phyloP scores from a whole-genome alignment of 768 basidiomycete genomes.

The Auriculariales sp. region DNA sequence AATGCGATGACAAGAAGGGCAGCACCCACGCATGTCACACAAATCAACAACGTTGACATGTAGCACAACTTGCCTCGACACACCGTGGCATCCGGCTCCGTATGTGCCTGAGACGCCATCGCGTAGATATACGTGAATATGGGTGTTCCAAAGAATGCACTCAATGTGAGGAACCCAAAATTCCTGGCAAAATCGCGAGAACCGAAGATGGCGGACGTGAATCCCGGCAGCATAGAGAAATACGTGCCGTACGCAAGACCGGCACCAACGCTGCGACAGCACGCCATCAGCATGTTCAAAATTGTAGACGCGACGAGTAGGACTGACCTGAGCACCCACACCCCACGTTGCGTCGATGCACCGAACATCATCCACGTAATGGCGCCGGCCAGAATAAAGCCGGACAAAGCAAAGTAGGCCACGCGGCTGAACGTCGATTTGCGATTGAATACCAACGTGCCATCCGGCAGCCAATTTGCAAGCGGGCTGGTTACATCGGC shows the following conservation, averaged over 20 bases:
- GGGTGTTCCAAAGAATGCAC: slow-evolving; percentile 62
- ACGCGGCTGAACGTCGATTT: slow-evolving; percentile 48
- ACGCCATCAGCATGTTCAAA: neutral
- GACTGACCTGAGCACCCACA: slow-evolving; percentile 61
- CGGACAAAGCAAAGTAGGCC: slow-evolving; percentile 37
- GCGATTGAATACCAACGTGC: slow-evolving; percentile 21
- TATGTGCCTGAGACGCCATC: slow-evolving; percentile 40
- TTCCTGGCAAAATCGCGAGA: slow-evolving; percentile 56
- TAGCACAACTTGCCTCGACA: slow-evolving; percentile 54
- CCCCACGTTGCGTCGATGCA: slow-evolving; percentile 29
- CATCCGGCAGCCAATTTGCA: slow-evolving; percentile 26
- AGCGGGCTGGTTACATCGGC: slow-evolving; percentile 63
- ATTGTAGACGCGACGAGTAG: neutral
- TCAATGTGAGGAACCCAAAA: slow-evolving; percentile 56
- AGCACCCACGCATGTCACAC: slow-evolving; percentile 25
- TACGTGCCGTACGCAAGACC: slow-evolving; percentile 56
- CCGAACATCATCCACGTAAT: slow-evolving; percentile 41
- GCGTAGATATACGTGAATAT: slow-evolving; percentile 72
- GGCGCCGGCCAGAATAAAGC: slow-evolving; percentile 33
- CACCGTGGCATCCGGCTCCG: slow-evolving; percentile 18
- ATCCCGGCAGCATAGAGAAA: slow-evolving; percentile 63
- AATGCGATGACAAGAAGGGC: slow-evolving; percentile 30
- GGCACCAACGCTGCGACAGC: slow-evolving; percentile 35
- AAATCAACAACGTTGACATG: slow-evolving; percentile 47
- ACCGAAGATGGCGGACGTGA: slow-evolving; percentile 63